These are phyloP conservation scores for Coniella lustricola DNA, from an alignment of 2,329 filamentous ascomycete genomes.

Conservation along the genomic window DNA sequence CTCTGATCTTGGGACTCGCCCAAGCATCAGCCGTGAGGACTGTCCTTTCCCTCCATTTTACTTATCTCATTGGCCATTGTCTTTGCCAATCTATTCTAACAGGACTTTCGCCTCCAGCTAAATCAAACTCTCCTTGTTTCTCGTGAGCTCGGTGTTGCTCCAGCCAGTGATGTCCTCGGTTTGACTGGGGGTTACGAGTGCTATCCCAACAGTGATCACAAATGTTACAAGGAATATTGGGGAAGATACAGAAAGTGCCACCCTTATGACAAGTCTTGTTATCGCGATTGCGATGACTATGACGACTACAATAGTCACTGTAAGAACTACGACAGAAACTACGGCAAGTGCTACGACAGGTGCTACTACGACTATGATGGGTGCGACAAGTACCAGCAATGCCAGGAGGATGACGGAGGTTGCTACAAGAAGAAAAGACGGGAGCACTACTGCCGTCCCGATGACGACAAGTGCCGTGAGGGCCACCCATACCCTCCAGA, in stretches of 20 bases:
- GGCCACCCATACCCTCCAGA: background rate
- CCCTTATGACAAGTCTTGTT: constrained; percentile 9
- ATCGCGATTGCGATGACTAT: constrained; percentile 7
- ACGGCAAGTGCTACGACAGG: constrained; percentile 4
- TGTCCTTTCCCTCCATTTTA: background rate
- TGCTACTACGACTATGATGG: constrained; percentile 4
- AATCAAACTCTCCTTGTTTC: background rate
- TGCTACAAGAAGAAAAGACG: constrained; percentile 4
- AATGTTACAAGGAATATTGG: constrained; percentile 10
- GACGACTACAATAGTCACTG: constrained; percentile 8
- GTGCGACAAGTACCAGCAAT: constrained; percentile 6
- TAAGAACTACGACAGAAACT: background rate
- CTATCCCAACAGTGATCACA: background rate
- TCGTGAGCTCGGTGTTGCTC: background rate
- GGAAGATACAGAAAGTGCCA: constrained; percentile 6
- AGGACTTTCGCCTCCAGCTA: background rate
- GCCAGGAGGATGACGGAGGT: background rate
- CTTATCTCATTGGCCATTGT: background rate
- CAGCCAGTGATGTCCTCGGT: background rate
- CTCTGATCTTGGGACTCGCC: constrained; percentile 8
- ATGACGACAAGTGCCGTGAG: background rate
- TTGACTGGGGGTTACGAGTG: background rate
- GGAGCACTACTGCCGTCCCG: background rate
- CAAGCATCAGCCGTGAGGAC: constrained; percentile 1
- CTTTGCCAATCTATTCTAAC: background rate